phyloP scores from a whole-genome alignment of 257 asterid genomes.

The Handroanthus guayacan region DNA sequence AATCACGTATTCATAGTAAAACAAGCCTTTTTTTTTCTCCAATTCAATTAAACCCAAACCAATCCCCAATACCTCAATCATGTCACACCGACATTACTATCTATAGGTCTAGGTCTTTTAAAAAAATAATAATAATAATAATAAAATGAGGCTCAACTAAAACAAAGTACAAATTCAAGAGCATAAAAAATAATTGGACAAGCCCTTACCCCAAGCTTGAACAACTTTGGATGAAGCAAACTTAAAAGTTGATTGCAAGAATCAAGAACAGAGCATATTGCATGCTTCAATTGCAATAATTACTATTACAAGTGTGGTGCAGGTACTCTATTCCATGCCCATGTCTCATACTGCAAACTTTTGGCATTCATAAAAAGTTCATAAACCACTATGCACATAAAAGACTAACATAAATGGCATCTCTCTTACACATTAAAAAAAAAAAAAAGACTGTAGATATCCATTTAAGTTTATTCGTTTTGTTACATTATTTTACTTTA shows the following conservation, averaged over 20 bases:
- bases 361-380: conserved; percentile 15
- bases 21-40: too few species aligned
- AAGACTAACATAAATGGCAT: conserved; percentile 3
- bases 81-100: too few species aligned
- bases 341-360: conserved; percentile 30
- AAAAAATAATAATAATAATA: too few species aligned
- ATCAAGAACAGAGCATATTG: conserved; percentile 15
- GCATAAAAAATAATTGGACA: background rate
- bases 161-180: too few species aligned
- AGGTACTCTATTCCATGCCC: conserved; percentile 11
- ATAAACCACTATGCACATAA: background rate
- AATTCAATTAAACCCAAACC: too few species aligned
- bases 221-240: background rate
- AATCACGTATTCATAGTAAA: too few species aligned
- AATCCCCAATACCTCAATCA: too few species aligned
- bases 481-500: too few species aligned
- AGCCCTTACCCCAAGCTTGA: conserved; percentile 4
- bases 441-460: too few species aligned
- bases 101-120: too few species aligned
- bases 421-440: background rate
- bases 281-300: conserved; percentile 35
- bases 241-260: background rate
- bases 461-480: too few species aligned
- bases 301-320: conserved; percentile 14
- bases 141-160: background rate